These are phyloP conservation scores for Paratrimastix pyriformis DNA, from an alignment of 78 protist species.

Conservation along the genomic window DNA sequence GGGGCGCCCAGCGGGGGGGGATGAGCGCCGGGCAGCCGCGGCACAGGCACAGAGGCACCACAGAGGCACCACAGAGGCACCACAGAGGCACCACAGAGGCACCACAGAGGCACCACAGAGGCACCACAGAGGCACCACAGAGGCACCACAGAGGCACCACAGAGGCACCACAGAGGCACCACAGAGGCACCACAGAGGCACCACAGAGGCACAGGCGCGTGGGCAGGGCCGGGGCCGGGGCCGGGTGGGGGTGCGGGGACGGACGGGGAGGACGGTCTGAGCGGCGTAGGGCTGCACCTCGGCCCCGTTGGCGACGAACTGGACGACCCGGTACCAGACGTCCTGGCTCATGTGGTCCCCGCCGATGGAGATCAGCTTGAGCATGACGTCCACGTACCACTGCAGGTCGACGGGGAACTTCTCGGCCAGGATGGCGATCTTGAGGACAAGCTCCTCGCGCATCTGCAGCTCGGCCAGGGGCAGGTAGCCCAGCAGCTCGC, in stretches of 20 bases:
- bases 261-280: conserved; percentile 34
- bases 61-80: no score
- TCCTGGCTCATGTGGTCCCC: conserved; percentile 82
- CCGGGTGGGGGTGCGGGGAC: neutral
- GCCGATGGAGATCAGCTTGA: conserved; percentile 62
- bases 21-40: no score
- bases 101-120: no score
- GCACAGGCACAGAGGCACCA: no score
- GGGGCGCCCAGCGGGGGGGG: no score
- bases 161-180: neutral
- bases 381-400: conserved; percentile 86
- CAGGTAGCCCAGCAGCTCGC: conserved; percentile 74
- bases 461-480: conserved; percentile 53
- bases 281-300: conserved; percentile 81
- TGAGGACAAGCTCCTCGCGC: conserved; percentile 82
- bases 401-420: conserved; percentile 58
- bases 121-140: neutral
- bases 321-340: conserved; percentile 88
- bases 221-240: neutral
- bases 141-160: neutral
- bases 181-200: neutral
- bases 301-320: conserved; percentile 74
- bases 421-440: conserved; percentile 91
- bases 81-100: no score
- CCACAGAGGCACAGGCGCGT: neutral